These are phyloP conservation scores for Corylus americana DNA, from an alignment of 306 rosid species.

Conservation along the genomic window DNA sequence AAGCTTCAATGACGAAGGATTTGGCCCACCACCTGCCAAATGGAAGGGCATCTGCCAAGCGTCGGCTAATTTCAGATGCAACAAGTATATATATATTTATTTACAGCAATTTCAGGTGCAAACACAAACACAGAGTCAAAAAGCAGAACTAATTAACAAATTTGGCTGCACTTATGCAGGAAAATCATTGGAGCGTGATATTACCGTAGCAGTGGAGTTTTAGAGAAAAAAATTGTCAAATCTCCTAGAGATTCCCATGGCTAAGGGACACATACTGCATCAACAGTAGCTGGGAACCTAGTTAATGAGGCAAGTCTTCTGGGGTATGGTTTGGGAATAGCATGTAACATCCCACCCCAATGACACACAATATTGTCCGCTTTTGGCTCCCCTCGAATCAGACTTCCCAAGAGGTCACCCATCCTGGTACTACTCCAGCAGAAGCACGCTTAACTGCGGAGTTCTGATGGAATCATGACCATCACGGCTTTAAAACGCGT, in stretches of 20 bases:
- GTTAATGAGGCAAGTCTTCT: conserved; percentile 36
- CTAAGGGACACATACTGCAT: conserved; percentile 59
- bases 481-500: too few relatives aligned
- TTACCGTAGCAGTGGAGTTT: conserved; percentile 9
- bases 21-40: conserved; percentile 45
- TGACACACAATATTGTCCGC: too few relatives aligned
- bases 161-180: conserved; percentile 11
- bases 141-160: too few relatives aligned
- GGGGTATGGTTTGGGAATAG: conserved; percentile 35
- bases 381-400: too few relatives aligned
- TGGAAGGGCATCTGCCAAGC: conserved; percentile 48
- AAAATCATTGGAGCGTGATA: conserved; percentile 52
- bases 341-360: too few relatives aligned
- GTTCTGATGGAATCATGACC: too few relatives aligned
- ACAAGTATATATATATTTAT: conserved; percentile 31
- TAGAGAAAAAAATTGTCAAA: neutral
- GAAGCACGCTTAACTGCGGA: too few relatives aligned
- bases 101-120: too few relatives aligned
- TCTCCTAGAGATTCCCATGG: conserved; percentile 44
- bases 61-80: conserved; percentile 38
- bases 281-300: conserved; percentile 44
- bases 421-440: too few relatives aligned
- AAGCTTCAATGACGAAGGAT: conserved; percentile 45
- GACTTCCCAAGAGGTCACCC: too few relatives aligned
- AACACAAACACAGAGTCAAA: too few relatives aligned